Evolutionary conservation across 2,329 filamentous ascomycete genomes (phyloP), one percentile per base, ranked within the genome.

Genomic region (Ceratocystis eucalypticola): DNA sequence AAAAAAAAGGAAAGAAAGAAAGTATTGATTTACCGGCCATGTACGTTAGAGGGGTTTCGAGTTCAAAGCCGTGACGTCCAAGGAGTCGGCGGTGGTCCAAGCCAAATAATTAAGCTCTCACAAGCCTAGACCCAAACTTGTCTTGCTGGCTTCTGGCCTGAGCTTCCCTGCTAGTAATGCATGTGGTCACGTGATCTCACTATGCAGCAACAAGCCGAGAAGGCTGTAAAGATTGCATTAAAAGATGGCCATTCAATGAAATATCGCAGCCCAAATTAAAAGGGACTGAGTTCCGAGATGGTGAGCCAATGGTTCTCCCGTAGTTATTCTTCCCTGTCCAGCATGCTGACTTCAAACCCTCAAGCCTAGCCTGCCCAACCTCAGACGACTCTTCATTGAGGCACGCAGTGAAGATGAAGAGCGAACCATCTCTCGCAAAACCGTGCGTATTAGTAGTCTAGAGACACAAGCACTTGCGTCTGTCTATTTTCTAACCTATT

Each of bases 321-420:
- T 28, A 41, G 10, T 41, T 41, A 41, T 41, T 41, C 37, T 41
- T 15, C 37, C 37, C 37, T 1, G 12, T 15, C 37, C 10, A 41
- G 1, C 37, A 41, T 12, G 37, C 37, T 41, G 37, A 41, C 37
- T 41, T 41, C 10, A 41, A 15, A 5, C n/a, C n/a, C 61, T 12
- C 67, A 89, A 59, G 79, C 88, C 88, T 48, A 92, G 86, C 74
- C 84, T 97, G 64, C 94, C 94, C 45, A 97, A 99, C 74, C 82
- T 99, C n/a, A 87, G 94, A 63, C 88, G 94, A 15, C 86, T 99
- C 68, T 97, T 99, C 73, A 93, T 96, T 65, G 93, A 97, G 77
- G 89, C 93, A 41, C 84, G 94, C 67, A 92, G 90, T 2, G 93
- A 97, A 73, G 87, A 89, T 65, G 94, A 99, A 75, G 94, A 97